Percentiles rank a stretch among this genome's conserved stretches.
Evolutionary conservation across 371 early-diverging fungal species (phyloP).

Genomic region (Rhizopus stolonifer): DNA sequence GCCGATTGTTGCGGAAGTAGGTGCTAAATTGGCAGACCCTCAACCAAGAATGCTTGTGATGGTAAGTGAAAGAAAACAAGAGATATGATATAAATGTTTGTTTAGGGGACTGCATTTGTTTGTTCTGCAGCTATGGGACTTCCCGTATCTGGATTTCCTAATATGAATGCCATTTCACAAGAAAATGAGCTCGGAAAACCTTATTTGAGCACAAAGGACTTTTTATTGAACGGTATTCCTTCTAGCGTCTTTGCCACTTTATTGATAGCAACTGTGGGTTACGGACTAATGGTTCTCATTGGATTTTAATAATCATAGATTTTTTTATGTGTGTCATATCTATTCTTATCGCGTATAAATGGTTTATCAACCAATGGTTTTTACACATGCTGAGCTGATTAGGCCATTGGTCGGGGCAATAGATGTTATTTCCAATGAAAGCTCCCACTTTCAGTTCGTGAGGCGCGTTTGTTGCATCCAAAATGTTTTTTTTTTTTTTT

Average conservation of each 20-base stretch:
- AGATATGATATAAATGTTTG: background rate
- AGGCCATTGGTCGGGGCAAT: too few relatives aligned
- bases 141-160: conserved; percentile 81
- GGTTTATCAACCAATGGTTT: too few relatives aligned
- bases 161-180: conserved; percentile 79
- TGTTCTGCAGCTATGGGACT: conserved; percentile 86
- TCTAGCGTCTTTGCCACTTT: conserved; percentile 59
- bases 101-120: conserved; percentile 66
- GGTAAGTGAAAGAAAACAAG: conserved; percentile 32
- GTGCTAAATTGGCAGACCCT: conserved; percentile 72
- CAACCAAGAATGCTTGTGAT: conserved; percentile 90
- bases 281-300: conserved; percentile 52
- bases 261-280: conserved; percentile 60
- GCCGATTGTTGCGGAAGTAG: conserved; percentile 81
- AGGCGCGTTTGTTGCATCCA: too few relatives aligned
- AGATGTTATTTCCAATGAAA: too few relatives aligned
- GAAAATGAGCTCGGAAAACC: conserved; percentile 74
- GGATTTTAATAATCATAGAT: too few relatives aligned
- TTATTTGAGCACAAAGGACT: conserved; percentile 71
- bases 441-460: too few relatives aligned
- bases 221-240: conserved; percentile 67
- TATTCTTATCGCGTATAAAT: too few relatives aligned
- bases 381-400: too few relatives aligned
- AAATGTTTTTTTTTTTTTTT: too few relatives aligned
- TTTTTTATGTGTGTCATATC: too few relatives aligned